phyloP scores from a whole-genome alignment of 106 monocot species.

The Dioscorea alata region DNA sequence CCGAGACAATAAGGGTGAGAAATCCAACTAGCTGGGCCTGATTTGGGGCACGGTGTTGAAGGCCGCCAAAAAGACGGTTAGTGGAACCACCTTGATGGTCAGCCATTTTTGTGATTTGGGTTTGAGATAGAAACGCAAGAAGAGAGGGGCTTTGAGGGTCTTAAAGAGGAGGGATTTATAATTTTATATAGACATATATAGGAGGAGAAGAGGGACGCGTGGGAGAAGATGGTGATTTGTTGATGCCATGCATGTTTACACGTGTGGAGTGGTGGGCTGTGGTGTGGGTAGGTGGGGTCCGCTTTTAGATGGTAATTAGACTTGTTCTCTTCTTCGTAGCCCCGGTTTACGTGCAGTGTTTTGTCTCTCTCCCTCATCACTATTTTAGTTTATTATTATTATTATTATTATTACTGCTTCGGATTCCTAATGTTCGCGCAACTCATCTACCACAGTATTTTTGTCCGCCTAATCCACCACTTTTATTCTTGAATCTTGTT shows the following conservation, averaged over 20 bases:
- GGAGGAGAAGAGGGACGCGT: constrained; percentile 13
- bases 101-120: constrained; percentile 2
- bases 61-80: constrained; percentile 18
- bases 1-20: constrained; percentile 51
- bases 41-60: constrained; percentile 46
- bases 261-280: not conserved
- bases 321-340: no score
- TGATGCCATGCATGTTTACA: constrained; percentile 7
- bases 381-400: no score
- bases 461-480: no score
- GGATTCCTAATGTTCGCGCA: no score
- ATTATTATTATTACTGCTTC: no score
- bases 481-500: no score
- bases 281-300: no score
- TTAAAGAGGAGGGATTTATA: not conserved
- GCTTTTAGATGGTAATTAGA: no score
- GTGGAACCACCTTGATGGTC: constrained; percentile 5
- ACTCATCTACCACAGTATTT: no score
- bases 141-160: not conserved
- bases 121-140: not conserved
- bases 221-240: not conserved
- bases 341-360: no score
- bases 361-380: no score
- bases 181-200: no score
- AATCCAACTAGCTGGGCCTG: constrained; percentile 58